Evolutionary conservation across 2,329 filamentous ascomycete species (phyloP).

Genomic region (Trichophyton mentagrophytes): DNA sequence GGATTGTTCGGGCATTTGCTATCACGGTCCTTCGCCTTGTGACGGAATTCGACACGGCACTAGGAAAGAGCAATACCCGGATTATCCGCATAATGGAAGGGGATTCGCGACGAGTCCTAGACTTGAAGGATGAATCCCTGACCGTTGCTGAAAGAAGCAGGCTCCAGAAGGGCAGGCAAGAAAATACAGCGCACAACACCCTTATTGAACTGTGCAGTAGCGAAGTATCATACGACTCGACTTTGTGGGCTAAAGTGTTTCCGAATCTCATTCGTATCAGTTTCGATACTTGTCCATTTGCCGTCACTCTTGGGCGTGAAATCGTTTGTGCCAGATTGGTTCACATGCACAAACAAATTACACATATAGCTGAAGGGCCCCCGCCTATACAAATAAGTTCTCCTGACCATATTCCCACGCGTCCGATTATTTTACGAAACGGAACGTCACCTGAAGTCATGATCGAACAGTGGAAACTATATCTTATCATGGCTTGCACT

Average conservation of each 20-base stretch:
- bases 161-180: slow-evolving; percentile 77
- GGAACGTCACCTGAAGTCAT: slow-evolving; percentile 58
- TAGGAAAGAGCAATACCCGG: slow-evolving; percentile 66
- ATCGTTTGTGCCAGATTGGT: slow-evolving; percentile 83
- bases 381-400: slow-evolving; percentile 18
- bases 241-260: slow-evolving; percentile 95
- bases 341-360: slow-evolving; percentile 82
- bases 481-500: slow-evolving; percentile 92
- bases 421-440: slow-evolving; percentile 37
- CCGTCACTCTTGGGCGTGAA: slow-evolving; percentile 79
- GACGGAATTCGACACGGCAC: slow-evolving; percentile 79
- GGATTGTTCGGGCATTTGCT: slow-evolving; percentile 75
- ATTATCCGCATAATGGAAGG: slow-evolving; percentile 88
- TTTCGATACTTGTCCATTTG: slow-evolving; percentile 81
- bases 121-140: slow-evolving; percentile 71
- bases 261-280: slow-evolving; percentile 86
- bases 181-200: slow-evolving; percentile 69
- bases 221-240: slow-evolving; percentile 86
- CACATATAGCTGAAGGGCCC: slow-evolving; percentile 54
- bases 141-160: slow-evolving; percentile 87
- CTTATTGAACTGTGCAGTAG: slow-evolving; percentile 90
- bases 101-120: slow-evolving; percentile 76
- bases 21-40: slow-evolving; percentile 86
- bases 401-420: slow-evolving; percentile 26
- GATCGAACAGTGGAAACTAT: slow-evolving; percentile 96